phyloP scores from a whole-genome alignment of 1,139 yeast genomes.

The Debaryomyces robertsiae region DNA sequence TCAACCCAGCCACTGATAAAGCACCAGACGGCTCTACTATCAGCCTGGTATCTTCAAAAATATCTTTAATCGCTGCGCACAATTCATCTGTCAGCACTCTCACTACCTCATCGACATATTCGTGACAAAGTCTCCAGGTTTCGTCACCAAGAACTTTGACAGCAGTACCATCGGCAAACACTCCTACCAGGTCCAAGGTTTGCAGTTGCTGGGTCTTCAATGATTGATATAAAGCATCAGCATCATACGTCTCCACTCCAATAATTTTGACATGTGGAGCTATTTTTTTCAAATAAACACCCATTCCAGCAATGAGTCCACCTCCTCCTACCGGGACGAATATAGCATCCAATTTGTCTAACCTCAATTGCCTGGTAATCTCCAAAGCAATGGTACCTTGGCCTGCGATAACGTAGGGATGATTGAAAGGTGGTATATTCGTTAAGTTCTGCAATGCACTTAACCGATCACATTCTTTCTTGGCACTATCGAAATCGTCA shows the following conservation, averaged over 20 bases:
- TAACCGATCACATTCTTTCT: constrained; percentile 79
- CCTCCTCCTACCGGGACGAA: constrained; percentile 98
- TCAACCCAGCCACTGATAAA: constrained; percentile 90
- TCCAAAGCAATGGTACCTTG: constrained; percentile 98
- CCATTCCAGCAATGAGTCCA: constrained; percentile 90
- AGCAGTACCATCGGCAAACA: constrained; percentile 99
- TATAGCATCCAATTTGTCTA: constrained; percentile 78
- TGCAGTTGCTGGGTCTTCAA: constrained; percentile 57
- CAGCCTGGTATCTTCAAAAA: constrained; percentile 92
- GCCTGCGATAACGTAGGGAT: constrained; percentile 98
- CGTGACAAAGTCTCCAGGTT: constrained; percentile 77
- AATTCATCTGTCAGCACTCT: constrained; percentile 91
- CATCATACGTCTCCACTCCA: constrained; percentile 95
- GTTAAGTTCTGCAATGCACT: constrained; percentile 71
- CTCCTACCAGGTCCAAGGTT: constrained; percentile 72
- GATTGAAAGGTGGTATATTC: constrained; percentile 95
- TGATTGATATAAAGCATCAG: constrained; percentile 87
- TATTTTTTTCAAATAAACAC: constrained; percentile 83
- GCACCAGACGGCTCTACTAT: constrained; percentile 98
- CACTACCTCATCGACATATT: constrained; percentile 85
- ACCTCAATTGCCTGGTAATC: constrained; percentile 79
- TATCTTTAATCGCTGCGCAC: constrained; percentile 96
- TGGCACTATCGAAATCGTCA: constrained; percentile 92
- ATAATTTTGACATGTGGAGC: constrained; percentile 97
- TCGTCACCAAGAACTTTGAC: constrained; percentile 89